Percentiles rank a stretch among this genome's conserved stretches.
Conservation (phyloP, 768 basidiomycete species). For the Psilocybe cubensis region DNA sequence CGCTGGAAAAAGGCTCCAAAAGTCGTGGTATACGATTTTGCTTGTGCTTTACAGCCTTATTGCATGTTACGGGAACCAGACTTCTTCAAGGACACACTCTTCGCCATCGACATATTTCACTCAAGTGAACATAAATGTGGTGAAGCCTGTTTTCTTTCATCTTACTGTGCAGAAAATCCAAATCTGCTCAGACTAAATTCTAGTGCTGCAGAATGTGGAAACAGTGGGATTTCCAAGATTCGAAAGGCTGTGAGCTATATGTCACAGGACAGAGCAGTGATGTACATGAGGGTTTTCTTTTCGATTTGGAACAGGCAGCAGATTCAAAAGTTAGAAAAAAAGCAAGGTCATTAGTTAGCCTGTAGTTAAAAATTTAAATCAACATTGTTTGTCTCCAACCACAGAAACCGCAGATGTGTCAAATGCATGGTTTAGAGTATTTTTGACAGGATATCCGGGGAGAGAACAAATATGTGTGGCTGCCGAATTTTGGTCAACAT, state of each 20-base stretch:
- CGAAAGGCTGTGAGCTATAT: constrained; percentile 35
- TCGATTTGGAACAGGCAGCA: constrained; percentile 23
- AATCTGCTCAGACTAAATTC: constrained; percentile 29
- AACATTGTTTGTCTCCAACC: no score
- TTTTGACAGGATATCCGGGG: no score
- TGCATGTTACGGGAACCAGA: constrained; percentile 28
- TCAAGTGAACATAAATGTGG: constrained; percentile 35
- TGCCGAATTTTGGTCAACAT: no score
- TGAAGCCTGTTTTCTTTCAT: constrained; percentile 29
- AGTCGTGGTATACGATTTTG: constrained; percentile 34
- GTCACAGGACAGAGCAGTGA: constrained; percentile 31
- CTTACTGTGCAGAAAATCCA: constrained; percentile 30
- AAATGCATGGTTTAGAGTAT: no score
- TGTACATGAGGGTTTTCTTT: constrained; percentile 28
- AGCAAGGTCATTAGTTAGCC: no score
- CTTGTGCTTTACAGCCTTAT: constrained; percentile 36
- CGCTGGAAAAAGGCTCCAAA: constrained; percentile 31
- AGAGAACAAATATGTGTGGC: no score
- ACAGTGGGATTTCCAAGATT: constrained; percentile 29
- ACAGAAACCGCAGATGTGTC: no score
- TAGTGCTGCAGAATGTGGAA: constrained; percentile 41
- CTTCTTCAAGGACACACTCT: constrained; percentile 35
- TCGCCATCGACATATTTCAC: constrained; percentile 38
- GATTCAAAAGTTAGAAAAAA: constrained; percentile 12
- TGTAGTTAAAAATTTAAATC: no score